Evolutionary conservation across 139 green algal genomes (phyloP).

Genomic region (Chlamydomonas applanata): DNA sequence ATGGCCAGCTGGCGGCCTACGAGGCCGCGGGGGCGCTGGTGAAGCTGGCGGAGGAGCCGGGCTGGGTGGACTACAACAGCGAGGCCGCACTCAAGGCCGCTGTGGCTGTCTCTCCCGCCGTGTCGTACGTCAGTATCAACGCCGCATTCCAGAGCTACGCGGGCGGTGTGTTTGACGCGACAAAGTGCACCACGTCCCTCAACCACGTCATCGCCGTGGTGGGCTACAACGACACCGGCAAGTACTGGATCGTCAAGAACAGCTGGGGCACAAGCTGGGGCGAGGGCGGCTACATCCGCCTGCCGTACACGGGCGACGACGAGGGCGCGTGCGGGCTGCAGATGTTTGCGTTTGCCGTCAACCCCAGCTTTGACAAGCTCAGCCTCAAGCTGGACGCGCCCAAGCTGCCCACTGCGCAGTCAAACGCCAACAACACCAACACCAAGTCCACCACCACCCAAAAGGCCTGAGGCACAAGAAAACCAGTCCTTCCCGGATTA

Average conservation of each 20-base stretch:
- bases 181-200: conserved; percentile 4
- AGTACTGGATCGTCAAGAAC: conserved; percentile 95
- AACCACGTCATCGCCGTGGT: conserved; percentile 18
- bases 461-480: no score
- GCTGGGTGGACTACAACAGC: not conserved
- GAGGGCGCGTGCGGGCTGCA: not conserved
- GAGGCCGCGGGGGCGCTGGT: not conserved
- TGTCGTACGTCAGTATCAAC: conserved; percentile 1
- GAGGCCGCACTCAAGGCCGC: not conserved
- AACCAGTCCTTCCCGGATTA: no score
- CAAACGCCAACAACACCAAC: no score
- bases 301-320: conserved; percentile 1
- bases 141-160: not conserved
- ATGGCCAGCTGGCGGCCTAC: not conserved
- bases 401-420: no score
- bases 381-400: no score
- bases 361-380: not conserved
- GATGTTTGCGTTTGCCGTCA: not conserved
- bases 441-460: no score
- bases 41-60: no score
- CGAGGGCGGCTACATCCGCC: conserved; percentile 77
- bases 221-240: conserved; percentile 5
- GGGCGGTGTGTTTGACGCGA: conserved; percentile 10
- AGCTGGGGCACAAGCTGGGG: conserved; percentile 87
- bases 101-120: not conserved